phyloP scores from a whole-genome alignment of 345 rosid species.

The Arabidopsis arenosa region DNA sequence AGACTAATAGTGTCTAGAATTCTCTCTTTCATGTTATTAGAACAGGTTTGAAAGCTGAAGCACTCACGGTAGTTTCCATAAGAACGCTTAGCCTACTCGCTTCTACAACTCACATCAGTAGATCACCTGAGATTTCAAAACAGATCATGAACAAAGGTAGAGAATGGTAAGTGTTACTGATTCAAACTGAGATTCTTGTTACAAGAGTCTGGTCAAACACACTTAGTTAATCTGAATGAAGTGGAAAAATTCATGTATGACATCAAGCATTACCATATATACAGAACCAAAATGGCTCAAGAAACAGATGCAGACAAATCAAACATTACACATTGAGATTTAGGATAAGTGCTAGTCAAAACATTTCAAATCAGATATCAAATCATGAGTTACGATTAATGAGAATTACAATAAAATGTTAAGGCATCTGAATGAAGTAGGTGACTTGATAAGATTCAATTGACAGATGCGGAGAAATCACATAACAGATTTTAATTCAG shows the following conservation, averaged over 20 bases:
- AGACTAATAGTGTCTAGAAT: constrained; percentile 19
- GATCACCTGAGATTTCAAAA: constrained; percentile 34
- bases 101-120: constrained; percentile 9
- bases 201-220: background rate
- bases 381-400: background rate
- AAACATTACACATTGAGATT: constrained; percentile 1
- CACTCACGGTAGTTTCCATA: constrained; percentile 25
- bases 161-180: background rate
- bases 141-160: background rate
- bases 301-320: constrained; percentile 19
- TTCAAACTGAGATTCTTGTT: background rate
- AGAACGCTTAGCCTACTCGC: background rate
- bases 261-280: background rate
- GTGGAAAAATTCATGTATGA: background rate
- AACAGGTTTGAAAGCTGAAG: constrained; percentile 21
- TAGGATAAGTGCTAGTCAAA: background rate
- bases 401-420: background rate
- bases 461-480: constrained; percentile 6
- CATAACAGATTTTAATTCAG: background rate
- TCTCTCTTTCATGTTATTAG: constrained; percentile 42
- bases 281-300: background rate
- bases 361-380: background rate
- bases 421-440: background rate
- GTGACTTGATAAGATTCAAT: background rate
- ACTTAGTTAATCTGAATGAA: background rate